These are phyloP conservation scores for Clavispora vitiphila DNA, from an alignment of 805 yeast genomes.

Conservation along the genomic window DNA sequence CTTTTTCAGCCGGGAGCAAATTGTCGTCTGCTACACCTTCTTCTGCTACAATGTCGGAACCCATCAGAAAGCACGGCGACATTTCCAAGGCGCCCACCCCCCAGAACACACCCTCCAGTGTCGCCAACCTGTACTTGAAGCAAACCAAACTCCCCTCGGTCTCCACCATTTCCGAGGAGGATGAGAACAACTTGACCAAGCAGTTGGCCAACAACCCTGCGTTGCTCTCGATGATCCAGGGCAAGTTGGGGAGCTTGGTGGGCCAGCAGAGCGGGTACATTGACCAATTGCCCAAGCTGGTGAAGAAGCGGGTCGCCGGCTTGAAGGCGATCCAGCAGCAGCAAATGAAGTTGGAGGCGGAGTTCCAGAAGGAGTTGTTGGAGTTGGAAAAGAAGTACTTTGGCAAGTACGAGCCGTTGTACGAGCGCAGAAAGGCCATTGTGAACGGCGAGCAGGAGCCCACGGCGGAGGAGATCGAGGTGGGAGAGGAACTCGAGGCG, in stretches of 20 bases:
- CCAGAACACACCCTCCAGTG: conserved; percentile 94
- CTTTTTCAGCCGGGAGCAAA: neutral
- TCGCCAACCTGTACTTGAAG: conserved; percentile 66
- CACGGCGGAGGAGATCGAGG: conserved; percentile 66
- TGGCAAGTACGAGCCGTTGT: conserved; percentile 69
- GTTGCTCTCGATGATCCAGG: conserved; percentile 81
- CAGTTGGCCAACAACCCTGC: conserved; percentile 76
- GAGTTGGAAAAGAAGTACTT: conserved; percentile 80
- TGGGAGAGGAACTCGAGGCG: conserved; percentile 68
- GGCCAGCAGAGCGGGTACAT: conserved; percentile 88
- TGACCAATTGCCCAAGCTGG: conserved; percentile 63
- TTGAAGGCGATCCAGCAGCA: conserved; percentile 76
- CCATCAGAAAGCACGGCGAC: conserved; percentile 73
- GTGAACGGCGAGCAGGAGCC: conserved; percentile 75
- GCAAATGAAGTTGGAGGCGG: conserved; percentile 80
- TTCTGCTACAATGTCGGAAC: conserved; percentile 64
- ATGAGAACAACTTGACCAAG: conserved; percentile 28
- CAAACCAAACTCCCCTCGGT: conserved; percentile 48
- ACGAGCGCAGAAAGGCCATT: conserved; percentile 65
- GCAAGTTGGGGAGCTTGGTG: conserved; percentile 75
- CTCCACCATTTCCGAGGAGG: conserved; percentile 61
- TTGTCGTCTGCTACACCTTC: neutral
- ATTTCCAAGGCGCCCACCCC: conserved; percentile 95
- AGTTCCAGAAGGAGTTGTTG: conserved; percentile 84
- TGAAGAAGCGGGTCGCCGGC: conserved; percentile 74